Evolutionary conservation across 1,284 basidiomycete species (phyloP), one percentile per base, ranked within the genome.

Genomic region (Pseudomicrostroma phylloplanum): DNA sequence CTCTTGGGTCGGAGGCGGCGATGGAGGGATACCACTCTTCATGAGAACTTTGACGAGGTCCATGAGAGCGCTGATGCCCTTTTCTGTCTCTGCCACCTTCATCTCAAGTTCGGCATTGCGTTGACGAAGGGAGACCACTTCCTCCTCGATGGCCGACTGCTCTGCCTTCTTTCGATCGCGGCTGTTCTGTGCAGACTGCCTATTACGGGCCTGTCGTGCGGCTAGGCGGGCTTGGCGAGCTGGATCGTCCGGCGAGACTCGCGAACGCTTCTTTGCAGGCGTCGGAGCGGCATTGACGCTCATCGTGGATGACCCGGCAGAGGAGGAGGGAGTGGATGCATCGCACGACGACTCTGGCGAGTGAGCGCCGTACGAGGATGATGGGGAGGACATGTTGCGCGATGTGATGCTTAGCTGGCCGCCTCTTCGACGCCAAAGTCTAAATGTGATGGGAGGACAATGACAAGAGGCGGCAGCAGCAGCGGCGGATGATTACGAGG

Each of bases 111-210:
- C 48, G 17, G 61, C 61, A 48, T 74, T 77, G 41, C 74, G 72
- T 6, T 56, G 54, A 30, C 65, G 68, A 21, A 76, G 64, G 1
- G 58, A 23, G 36, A 63, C 65, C 49, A 73, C 43, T 3, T 70
- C 67, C 23, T 59, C 58, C 55, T 78, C 76, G 53, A 78, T 66
- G 48, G 67, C 62, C 42, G 70, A 70, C 36, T 74, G 60, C 56
- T 76, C 68, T 1, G 68, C 71, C 64, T 77, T 78, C 60, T 77
- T 77, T 57, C 72, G 70, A 56, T 78, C 71, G 25, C 76, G 67
- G 58, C 72, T 74, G 56, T 72, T 67, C 53, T 78, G 76, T 12
- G 76, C 76, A 19, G 74, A 75, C 55, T 72, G 70, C 48, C 76
- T 70, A 60, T 78, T 78, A 13, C 76, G 69, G n/a, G 70, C 71